Evolutionary conservation across 2,329 filamentous ascomycete species (phyloP).

Genomic region (Lachnellula hyalina): DNA sequence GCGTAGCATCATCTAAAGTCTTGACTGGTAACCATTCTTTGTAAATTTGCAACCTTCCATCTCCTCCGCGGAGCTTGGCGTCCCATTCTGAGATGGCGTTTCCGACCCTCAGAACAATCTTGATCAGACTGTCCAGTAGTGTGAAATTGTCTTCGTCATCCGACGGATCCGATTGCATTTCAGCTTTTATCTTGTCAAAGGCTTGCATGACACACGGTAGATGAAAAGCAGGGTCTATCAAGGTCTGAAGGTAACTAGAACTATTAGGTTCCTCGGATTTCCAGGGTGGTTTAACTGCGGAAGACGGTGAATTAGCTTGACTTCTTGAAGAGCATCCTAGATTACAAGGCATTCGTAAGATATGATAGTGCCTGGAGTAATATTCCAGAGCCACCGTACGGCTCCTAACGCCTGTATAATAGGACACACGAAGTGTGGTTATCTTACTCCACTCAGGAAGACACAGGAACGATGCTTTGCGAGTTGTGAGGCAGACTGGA

Average conservation of each 20-base stretch:
- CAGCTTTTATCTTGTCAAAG: constrained; percentile 2
- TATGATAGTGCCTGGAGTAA: too few relatives aligned
- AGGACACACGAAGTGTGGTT: too few relatives aligned
- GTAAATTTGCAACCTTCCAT: background rate
- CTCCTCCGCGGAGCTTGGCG: background rate
- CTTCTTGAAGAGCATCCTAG: too few relatives aligned
- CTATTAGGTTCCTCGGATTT: constrained; percentile 6
- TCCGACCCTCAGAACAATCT: background rate
- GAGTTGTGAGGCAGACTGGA: constrained; percentile 1
- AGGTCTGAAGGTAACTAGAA: background rate
- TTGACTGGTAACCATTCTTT: background rate
- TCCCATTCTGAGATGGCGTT: constrained; percentile 4
- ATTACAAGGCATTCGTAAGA: too few relatives aligned
- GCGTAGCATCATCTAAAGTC: background rate
- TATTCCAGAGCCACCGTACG: too few relatives aligned
- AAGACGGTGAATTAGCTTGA: too few relatives aligned
- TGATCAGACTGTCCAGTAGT: background rate
- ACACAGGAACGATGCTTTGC: constrained; percentile 5
- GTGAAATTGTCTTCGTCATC: background rate
- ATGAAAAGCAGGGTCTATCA: constrained; percentile 3
- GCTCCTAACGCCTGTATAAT: too few relatives aligned
- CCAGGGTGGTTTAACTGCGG: constrained; percentile 5
- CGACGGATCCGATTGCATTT: background rate
- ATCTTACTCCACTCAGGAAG: constrained; percentile 3
- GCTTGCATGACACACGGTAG: constrained; percentile 11